Conservation (phyloP, 441 rosid genomes). For the Bruguiera hainesii region DNA sequence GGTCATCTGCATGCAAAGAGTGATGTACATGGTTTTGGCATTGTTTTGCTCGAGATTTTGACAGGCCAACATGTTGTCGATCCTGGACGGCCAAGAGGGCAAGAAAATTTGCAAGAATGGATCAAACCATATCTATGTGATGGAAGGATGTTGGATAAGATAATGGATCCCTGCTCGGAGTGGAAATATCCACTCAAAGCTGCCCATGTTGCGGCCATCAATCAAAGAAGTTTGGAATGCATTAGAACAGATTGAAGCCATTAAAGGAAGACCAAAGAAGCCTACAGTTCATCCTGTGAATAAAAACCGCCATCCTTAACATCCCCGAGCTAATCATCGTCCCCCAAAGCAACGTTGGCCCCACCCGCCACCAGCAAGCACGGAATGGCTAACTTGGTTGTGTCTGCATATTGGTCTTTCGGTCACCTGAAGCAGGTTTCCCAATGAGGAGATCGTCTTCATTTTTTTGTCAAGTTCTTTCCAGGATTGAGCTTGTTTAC, state of each 20-base stretch:
- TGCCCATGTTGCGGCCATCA: conserved; percentile 48
- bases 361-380: too few relatives aligned
- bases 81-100: conserved; percentile 34
- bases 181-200: conserved; percentile 45
- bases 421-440: too few relatives aligned
- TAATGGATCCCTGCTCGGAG: conserved; percentile 52
- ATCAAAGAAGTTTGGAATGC: conserved; percentile 48
- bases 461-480: too few relatives aligned
- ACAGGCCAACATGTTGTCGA: conserved; percentile 56
- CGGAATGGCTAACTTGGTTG: too few relatives aligned
- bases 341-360: too few relatives aligned
- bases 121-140: conserved; percentile 37
- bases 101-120: conserved; percentile 48
- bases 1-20: conserved; percentile 42
- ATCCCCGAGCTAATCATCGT: too few relatives aligned
- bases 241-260: conserved; percentile 29
- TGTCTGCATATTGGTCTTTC: too few relatives aligned
- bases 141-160: conserved; percentile 46
- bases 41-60: conserved; percentile 58
- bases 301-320: too few relatives aligned
- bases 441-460: too few relatives aligned
- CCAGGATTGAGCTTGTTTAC: too few relatives aligned
- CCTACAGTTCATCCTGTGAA: neutral
- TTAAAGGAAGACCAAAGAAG: neutral
- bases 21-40: conserved; percentile 50